Percentiles rank a stretch among this genome's conserved stretches.
Evolutionary conservation across 306 rosid genomes (phyloP).

Genomic region (Ammopiptanthus mongolicus): DNA sequence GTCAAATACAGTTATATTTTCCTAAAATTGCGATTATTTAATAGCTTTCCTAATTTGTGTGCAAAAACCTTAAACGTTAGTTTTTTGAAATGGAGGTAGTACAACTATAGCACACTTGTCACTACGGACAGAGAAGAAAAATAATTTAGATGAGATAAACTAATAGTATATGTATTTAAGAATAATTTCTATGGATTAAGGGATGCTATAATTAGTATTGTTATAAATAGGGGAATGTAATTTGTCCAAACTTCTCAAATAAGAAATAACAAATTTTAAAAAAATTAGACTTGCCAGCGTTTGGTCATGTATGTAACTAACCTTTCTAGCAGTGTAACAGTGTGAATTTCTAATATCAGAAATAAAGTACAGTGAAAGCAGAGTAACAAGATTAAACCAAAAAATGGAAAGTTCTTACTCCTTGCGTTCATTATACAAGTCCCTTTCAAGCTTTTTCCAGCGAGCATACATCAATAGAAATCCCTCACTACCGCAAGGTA

Average conservation of each 20-base stretch:
- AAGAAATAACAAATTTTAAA: constrained; percentile 9
- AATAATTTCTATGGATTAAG: not conserved
- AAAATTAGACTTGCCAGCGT: not conserved
- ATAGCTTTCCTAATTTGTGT: not conserved
- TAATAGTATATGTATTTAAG: not conserved
- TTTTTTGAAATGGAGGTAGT: not conserved
- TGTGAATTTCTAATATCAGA: constrained; percentile 11
- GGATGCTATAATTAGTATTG: not conserved
- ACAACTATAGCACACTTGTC: not conserved
- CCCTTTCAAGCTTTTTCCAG: constrained; percentile 96
- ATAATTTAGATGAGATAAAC: not conserved
- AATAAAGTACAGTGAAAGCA: not conserved
- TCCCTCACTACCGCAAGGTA: constrained; percentile 99
- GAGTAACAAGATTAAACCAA: constrained; percentile 11
- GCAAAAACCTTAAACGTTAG: not conserved
- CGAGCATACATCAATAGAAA: constrained; percentile 98
- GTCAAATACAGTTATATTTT: not conserved
- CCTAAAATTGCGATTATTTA: not conserved
- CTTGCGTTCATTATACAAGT: constrained; percentile 91
- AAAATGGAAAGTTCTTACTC: constrained; percentile 49
- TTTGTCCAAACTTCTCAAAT: constrained; percentile 9
- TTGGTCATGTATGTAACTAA: constrained; percentile 6
- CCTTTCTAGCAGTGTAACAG: not conserved
- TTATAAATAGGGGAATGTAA: not conserved
- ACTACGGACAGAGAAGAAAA: not conserved